These are phyloP conservation scores for Paradendryphiella salina DNA, from an alignment of 2,329 filamentous ascomycete genomes.

Conservation along the genomic window DNA sequence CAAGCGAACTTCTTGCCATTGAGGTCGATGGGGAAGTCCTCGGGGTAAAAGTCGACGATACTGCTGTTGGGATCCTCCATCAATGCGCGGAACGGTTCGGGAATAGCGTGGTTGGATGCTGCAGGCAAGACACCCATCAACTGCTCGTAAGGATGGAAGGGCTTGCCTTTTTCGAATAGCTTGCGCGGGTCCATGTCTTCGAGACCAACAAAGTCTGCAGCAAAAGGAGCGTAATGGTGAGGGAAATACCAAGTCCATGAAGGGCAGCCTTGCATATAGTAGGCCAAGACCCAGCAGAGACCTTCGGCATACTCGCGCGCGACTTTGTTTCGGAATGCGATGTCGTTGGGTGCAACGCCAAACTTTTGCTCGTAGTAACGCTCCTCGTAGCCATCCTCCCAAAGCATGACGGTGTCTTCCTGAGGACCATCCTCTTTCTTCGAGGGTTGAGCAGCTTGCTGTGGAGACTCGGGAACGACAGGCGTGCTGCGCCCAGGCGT, in stretches of 20 bases:
- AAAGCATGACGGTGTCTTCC: constrained; percentile 81
- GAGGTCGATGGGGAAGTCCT: constrained; percentile 88
- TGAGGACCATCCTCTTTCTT: constrained; percentile 61
- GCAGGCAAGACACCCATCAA: constrained; percentile 97
- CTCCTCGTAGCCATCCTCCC: constrained; percentile 94
- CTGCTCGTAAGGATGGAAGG: constrained; percentile 93
- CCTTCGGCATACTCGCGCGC: constrained; percentile 92
- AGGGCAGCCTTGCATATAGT: constrained; percentile 97
- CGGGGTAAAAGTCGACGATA: constrained; percentile 97
- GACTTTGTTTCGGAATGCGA: constrained; percentile 85
- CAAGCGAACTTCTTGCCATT: constrained; percentile 99
- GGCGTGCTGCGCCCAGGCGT: constrained; percentile 65
- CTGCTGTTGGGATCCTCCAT: constrained; percentile 88
- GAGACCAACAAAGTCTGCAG: constrained; percentile 87
- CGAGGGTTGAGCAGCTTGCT: constrained; percentile 47
- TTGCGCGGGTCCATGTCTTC: constrained; percentile 69
- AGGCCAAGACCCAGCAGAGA: constrained; percentile 89
- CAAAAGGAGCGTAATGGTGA: constrained; percentile 97
- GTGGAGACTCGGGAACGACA: constrained; percentile 51
- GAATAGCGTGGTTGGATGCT: constrained; percentile 87
- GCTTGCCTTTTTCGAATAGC: constrained; percentile 78
- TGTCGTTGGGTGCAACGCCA: constrained; percentile 75
- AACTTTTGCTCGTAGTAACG: constrained; percentile 98
- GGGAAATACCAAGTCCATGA: constrained; percentile 99
- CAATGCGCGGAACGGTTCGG: constrained; percentile 81